Percentiles rank a stretch among this genome's conserved stretches.
Conservation (phyloP, 345 rosid genomes). For the Isatis tinctoria region DNA sequence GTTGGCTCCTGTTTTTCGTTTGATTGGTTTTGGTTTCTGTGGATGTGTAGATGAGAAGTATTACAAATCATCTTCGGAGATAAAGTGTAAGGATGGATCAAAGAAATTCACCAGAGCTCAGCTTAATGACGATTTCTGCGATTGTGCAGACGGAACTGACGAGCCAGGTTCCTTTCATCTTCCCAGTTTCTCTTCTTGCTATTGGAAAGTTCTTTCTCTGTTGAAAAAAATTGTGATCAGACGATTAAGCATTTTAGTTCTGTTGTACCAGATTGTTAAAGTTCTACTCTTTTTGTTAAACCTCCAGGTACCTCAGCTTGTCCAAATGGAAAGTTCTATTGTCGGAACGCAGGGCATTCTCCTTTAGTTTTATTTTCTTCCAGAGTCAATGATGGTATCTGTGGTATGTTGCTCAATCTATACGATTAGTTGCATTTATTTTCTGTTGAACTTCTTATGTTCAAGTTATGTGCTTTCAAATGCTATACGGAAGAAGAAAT, state of each 20-base stretch:
- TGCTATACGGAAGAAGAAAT: not conserved
- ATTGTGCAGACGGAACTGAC: constrained; percentile 86
- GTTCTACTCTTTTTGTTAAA: not conserved
- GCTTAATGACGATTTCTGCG: constrained; percentile 95
- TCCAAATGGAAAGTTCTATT: constrained; percentile 78
- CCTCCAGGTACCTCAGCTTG: constrained; percentile 90
- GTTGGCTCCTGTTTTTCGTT: not conserved
- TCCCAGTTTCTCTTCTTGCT: not conserved
- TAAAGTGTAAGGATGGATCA: constrained; percentile 84
- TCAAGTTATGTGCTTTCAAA: not conserved
- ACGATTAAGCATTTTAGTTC: not conserved
- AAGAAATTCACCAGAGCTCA: constrained; percentile 64
- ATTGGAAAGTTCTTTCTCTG: not conserved
- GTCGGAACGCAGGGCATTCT: constrained; percentile 70
- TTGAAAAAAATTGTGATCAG: not conserved
- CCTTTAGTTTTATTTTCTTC: constrained; percentile 67
- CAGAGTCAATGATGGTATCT: constrained; percentile 92
- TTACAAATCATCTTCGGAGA: constrained; percentile 62
- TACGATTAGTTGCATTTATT: not conserved
- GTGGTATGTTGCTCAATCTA: constrained; percentile 51
- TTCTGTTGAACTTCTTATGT: not conserved
- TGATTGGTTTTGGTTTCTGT: not conserved
- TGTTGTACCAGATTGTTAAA: not conserved
- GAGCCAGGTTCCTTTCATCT: constrained; percentile 61
- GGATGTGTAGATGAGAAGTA: constrained; percentile 59